Evolutionary conservation across 768 basidiomycete genomes (phyloP).

Genomic region (Sporobolomyces pararoseus): DNA sequence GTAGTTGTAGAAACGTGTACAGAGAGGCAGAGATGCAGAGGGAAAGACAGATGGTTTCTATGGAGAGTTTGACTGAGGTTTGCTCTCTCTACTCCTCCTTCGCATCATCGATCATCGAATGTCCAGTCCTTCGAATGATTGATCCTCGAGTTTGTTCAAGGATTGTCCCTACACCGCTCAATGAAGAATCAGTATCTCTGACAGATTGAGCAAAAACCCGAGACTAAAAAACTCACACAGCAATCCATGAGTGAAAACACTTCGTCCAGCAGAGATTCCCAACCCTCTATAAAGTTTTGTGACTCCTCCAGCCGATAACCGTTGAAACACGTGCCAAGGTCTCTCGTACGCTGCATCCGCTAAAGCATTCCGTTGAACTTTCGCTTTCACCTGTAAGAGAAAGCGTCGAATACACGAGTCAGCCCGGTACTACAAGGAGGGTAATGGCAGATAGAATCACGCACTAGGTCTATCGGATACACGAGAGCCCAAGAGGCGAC

Average conservation of each 20-base stretch:
- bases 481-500: conserved; percentile 40
- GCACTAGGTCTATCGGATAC: conserved; percentile 23
- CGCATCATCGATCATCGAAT: conserved; percentile 4
- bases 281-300: conserved; percentile 86
- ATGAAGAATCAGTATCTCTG: too few species aligned
- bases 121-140: conserved; percentile 8
- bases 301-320: conserved; percentile 65
- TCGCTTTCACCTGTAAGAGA: conserved; percentile 43
- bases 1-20: too few species aligned
- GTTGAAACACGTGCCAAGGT: conserved; percentile 40
- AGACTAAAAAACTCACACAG: conserved; percentile 55
- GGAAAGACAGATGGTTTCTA: not conserved
- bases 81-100: too few species aligned
- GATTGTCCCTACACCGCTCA: conserved; percentile 18
- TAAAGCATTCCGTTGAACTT: conserved; percentile 44
- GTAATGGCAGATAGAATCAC: not conserved
- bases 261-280: conserved; percentile 85
- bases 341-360: conserved; percentile 34
- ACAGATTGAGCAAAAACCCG: not conserved
- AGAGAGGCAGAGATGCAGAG: not conserved
- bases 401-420: too few species aligned
- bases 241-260: conserved; percentile 86
- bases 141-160: conserved; percentile 25
- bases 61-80: too few species aligned
- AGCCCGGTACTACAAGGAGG: too few species aligned